Conservation (phyloP, 176 grass and related monocot species). For the Aegilops speltoides region DNA sequence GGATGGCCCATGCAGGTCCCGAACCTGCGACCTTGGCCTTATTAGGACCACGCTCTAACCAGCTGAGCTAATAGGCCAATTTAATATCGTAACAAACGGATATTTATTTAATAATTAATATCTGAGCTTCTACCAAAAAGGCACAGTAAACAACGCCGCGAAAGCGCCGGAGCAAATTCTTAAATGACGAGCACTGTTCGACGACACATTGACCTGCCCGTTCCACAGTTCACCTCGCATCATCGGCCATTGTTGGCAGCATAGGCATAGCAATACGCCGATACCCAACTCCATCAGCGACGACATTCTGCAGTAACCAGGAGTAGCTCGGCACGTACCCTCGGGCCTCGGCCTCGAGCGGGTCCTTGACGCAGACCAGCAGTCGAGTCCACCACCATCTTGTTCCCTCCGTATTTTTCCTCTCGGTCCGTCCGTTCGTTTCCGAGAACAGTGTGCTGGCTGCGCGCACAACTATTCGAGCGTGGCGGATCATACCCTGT, state of each 20-base stretch:
- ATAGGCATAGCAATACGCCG: no score
- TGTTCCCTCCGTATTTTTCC: neutral
- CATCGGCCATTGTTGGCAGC: neutral
- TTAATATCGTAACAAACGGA: neutral
- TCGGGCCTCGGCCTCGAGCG: neutral
- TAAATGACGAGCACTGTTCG: neutral
- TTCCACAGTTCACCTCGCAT: neutral
- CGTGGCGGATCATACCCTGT: slow-evolving; percentile 17
- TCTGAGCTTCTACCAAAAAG: no score
- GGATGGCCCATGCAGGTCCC: slow-evolving; percentile 58
- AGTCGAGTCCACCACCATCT: neutral
- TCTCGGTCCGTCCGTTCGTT: neutral
- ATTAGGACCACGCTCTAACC: slow-evolving; percentile 87
- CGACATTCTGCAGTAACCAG: neutral
- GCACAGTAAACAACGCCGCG: no score
- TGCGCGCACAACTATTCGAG: slow-evolving; percentile 10
- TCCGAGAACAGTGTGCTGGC: neutral
- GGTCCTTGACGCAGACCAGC: neutral
- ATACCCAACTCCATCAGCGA: neutral
- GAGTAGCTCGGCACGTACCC: neutral
- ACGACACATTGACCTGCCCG: neutral
- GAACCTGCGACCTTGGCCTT: slow-evolving; percentile 79
- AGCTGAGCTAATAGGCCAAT: slow-evolving; percentile 65
- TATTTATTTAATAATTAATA: no score
- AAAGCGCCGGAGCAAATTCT: no score